Base-by-base conservation (phyloP, 139 green algal species). In the Chlamydomonas sphaeroides region DNA sequence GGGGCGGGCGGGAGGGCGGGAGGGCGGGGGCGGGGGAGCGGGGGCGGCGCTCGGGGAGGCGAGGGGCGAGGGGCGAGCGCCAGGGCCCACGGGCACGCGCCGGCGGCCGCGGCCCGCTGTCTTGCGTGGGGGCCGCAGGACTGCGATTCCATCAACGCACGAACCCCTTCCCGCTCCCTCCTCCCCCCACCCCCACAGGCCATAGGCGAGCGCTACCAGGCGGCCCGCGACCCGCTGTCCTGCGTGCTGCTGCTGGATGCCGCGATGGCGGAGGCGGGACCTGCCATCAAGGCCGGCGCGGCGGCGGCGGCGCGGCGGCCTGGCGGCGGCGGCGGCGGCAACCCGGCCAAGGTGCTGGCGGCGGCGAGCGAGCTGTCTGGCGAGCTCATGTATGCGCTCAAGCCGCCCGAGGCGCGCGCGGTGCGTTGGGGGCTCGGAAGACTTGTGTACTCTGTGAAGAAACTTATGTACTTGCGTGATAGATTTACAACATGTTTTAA, bases 161-260 rank as follows among this genome's bases (percentile, higher is more conserved):
- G 11, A 30, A 32, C 53, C 53, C 53, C 7, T 32, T 17, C 30
- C 26, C 42, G 0, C 66, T 15, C 69, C 32, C 32, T 10, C 48
- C 20, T 32, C 0, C 32, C 42, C 5, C 8, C 63, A n/a, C 63
- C 38, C 25, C 39, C 56, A 20, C 71, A 84, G 76, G 88, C 82
- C 49, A 42, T 91, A 0, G 76, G 39, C 6, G 88, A 89, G 33
- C 83, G 88, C 38, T 92, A 90, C 80, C 62, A 70, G 49, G 28
- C 73, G 28, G 59, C 85, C 38, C 62, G 83, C 45, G 88, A 92
- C 80, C 53, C 53, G 8, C 80, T 92, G 48, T 88, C 79, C 26
- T 61, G 70, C 8, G 85, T 88, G 56, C 74, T 92, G 79, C 79
- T 90, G 59, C 86, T 84, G 65, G 88, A 92, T 75, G 45, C 74